Base-by-base conservation (phyloP, 2,329 filamentous ascomycete species). In the Aspergillus alliaceus region DNA sequence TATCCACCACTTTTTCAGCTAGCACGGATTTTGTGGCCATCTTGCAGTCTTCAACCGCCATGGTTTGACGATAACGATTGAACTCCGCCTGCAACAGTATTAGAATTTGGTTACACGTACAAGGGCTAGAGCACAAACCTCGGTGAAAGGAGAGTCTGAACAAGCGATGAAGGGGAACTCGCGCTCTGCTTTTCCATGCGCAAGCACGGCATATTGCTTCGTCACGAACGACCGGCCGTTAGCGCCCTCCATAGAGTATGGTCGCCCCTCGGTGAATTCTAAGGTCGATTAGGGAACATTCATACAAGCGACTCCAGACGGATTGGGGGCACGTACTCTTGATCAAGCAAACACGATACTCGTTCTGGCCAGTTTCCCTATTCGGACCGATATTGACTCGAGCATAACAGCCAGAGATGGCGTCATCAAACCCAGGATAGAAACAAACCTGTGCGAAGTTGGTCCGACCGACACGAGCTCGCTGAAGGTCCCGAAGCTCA, bases 361-460 rank as follows among this genome's bases (percentile, higher is more conserved):
- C 84, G 60, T 90, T 89, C 58, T 87, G 80, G 3, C 89, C 88
- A 4, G 85, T 90, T 22, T 87, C 82, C 11, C 84, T 84, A 69
- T 96, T 89, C 12, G 88, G 83, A 0, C 93, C 93, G 56, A 97
- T 85, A 60, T 88, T 90, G 63, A 98, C 86, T 51, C 95, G 90
- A 35, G 89, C 88, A 72, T 90, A 99, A 74, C 92, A 96, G 51
- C 91, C 91, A 15, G 82, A 86, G 67, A 97, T 90, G 29, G 89
- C 84, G 8, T 89, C 79, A 55, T 96, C 90, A 64, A 99, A 97
- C 4, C 88, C 88, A 11, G 95, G 95, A 65, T 93, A 93, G 78
- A 96, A 96, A 81, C 92, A 97, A 54, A 96, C 89, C 68, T 93
- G 87, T 6, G 90, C 89, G 72, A 99, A 96, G 69, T 92, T 90